phyloP scores from a whole-genome alignment of 768 basidiomycete species.

The Cyathus striatus region DNA sequence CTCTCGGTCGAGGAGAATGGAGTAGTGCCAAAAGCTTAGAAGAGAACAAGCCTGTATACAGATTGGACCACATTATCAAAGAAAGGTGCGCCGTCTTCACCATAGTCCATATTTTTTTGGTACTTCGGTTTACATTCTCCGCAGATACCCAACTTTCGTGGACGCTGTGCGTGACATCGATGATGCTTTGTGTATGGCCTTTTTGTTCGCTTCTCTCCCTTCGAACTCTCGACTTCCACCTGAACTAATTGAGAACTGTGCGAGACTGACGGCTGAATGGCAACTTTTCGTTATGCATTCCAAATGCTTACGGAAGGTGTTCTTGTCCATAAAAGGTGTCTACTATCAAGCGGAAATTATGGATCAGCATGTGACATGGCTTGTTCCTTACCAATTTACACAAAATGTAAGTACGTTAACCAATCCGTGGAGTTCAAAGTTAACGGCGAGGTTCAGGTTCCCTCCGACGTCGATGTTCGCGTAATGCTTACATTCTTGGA shows the following conservation, averaged over 20 bases:
- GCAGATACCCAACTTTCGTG: conserved; percentile 93
- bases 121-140: conserved; percentile 2
- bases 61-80: conserved; percentile 94
- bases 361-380: conserved; percentile 92
- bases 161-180: conserved; percentile 96
- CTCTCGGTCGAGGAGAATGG: conserved; percentile 94
- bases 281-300: conserved; percentile 93
- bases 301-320: conserved; percentile 78
- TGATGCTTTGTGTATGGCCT: conserved; percentile 93
- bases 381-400: conserved; percentile 96
- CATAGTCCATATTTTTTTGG: too few species aligned
- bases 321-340: conserved; percentile 95
- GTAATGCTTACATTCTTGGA: conserved; percentile 98
- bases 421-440: conserved; percentile 5
- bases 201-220: conserved; percentile 88
- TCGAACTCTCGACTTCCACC: conserved; percentile 79
- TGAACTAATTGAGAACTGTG: conserved; percentile 85
- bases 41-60: conserved; percentile 88
- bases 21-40: conserved; percentile 89
- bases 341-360: conserved; percentile 97
- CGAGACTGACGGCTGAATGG: conserved; percentile 91
- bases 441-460: conserved; percentile 52
- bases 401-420: conserved; percentile 61
- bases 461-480: conserved; percentile 92
- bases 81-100: conserved; percentile 63